A percentile compares a stretch with the other conserved stretches of the same genome.
Conservation (phyloP, 2,329 filamentous ascomycete genomes). For the Rhexocercosporidium sp. region DNA sequence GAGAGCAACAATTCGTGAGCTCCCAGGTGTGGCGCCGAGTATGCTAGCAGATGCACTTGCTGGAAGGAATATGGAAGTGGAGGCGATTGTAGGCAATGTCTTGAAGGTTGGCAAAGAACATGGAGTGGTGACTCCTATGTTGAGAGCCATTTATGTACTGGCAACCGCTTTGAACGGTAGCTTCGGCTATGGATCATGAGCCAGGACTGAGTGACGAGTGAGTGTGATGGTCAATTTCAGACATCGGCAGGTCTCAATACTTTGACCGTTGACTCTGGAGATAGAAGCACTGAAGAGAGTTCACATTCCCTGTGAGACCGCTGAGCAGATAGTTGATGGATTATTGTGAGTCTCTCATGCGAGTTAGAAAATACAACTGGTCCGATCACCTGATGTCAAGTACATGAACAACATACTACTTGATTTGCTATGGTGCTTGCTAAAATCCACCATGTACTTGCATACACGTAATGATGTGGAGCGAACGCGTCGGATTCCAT, state of each 20-base stretch:
- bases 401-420: too few species aligned
- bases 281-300: too few species aligned
- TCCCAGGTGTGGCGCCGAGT: slow-evolving; percentile 52
- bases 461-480: too few species aligned
- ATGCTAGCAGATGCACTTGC: slow-evolving; percentile 65
- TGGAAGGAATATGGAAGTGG: slow-evolving; percentile 64
- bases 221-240: not conserved
- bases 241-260: not conserved
- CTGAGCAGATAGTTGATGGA: too few species aligned
- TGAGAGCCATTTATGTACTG: slow-evolving; percentile 49
- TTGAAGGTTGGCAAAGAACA: slow-evolving; percentile 59
- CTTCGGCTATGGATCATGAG: slow-evolving; percentile 11
- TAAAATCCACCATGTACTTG: too few species aligned
- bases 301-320: too few species aligned
- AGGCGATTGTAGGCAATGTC: slow-evolving; percentile 66
- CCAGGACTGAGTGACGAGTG: not conserved
- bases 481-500: too few species aligned
- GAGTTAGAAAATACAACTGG: too few species aligned
- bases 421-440: too few species aligned
- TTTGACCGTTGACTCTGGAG: not conserved
- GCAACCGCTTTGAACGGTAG: slow-evolving; percentile 39
- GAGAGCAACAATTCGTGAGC: slow-evolving; percentile 50
- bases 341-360: too few species aligned
- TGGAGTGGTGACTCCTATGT: slow-evolving; percentile 58
- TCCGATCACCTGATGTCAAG: too few species aligned